Conservation (phyloP, 495 filamentous ascomycete genomes). For the Daldinia bambusicola region DNA sequence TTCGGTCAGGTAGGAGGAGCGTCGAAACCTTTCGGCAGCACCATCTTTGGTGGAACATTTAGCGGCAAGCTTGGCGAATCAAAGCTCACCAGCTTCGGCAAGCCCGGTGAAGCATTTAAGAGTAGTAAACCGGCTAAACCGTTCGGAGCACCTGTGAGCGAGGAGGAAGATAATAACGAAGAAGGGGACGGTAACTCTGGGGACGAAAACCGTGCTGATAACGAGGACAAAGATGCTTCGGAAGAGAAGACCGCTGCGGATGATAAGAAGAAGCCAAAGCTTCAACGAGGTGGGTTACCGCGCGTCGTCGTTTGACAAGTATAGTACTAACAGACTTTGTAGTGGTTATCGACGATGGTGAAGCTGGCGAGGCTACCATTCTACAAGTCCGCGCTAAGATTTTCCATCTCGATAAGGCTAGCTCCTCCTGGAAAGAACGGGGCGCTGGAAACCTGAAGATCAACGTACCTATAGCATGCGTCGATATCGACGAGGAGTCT, state of each 20-base stretch:
- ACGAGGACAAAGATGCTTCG: slow-evolving; percentile 53
- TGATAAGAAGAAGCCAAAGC: slow-evolving; percentile 73
- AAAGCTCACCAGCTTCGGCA: slow-evolving; percentile 73
- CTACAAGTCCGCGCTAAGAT: slow-evolving; percentile 77
- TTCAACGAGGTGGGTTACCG: slow-evolving; percentile 69
- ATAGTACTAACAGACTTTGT: slow-evolving; percentile 40
- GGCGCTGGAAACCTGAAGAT: slow-evolving; percentile 85
- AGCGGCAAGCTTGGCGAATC: slow-evolving; percentile 60
- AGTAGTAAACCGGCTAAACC: slow-evolving; percentile 69
- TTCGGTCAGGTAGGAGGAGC: slow-evolving; percentile 42
- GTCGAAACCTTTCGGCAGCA: slow-evolving; percentile 40
- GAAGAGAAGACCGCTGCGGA: slow-evolving; percentile 56
- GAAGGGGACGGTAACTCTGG: slow-evolving; percentile 55
- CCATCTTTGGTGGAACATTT: slow-evolving; percentile 52
- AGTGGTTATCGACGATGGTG: slow-evolving; percentile 69
- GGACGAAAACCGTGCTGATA: slow-evolving; percentile 59
- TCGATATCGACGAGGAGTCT: slow-evolving; percentile 58
- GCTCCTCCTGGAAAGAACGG: slow-evolving; percentile 79
- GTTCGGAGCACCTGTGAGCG: slow-evolving; percentile 76
- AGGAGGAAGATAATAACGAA: slow-evolving; percentile 65
- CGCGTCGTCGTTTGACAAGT: slow-evolving; percentile 6
- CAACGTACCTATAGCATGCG: slow-evolving; percentile 70
- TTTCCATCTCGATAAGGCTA: slow-evolving; percentile 74
- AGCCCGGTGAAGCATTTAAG: slow-evolving; percentile 66
- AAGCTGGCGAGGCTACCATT: slow-evolving; percentile 79